Base-by-base conservation (phyloP, 805 yeast genomes). In the Yarrowia sp. region DNA sequence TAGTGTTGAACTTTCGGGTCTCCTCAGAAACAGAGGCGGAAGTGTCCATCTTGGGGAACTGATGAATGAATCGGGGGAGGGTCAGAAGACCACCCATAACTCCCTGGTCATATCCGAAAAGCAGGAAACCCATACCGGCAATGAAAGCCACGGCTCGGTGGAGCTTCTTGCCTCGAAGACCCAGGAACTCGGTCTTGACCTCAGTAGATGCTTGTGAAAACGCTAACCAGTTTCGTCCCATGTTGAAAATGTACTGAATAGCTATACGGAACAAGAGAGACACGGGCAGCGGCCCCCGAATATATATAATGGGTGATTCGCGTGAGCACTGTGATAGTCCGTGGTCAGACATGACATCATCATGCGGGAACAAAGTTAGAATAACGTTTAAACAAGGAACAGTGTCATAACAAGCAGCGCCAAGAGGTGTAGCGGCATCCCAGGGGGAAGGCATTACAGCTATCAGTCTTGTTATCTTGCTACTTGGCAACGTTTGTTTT, bases 71-170 rank as follows among this genome's bases (percentile, higher is more conserved):
- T 14, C 56, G 58, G 2, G 79, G 79, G 58, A 84, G 87, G 1
- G 91, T 86, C 51, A 89, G 75, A 40, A 90, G 82, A 1, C 95
- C 92, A 40, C 89, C 84, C 81, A 90, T 87, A 19, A 88, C 92
- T 66, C 95, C 96, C 73, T 89, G 87, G 68, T 85, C 89, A 70
- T 84, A 86, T 1, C 90, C 90, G 67, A 86, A 86, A 14, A 86
- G 75, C 38, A 85, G 81, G 59, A 72, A 71, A 9, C 70, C 71
- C 62, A 65, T 51, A 1, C 70, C 70, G 19, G 68, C 70, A 26
- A 69, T 28, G 24, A 64, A 41, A 17, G 70, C 68, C 12, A 70
- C 62, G 10, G 69, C 71, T 19, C 59, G 36, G 41, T 67, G 65
- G 24, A 69, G 67, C 21, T 32, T 46, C 44, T 61, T 14, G 35